Percentiles rank a stretch among this genome's conserved stretches.
phyloP scores from a whole-genome alignment of 2,329 filamentous ascomycete genomes.

The Pseudogymnoascus sp. region DNA sequence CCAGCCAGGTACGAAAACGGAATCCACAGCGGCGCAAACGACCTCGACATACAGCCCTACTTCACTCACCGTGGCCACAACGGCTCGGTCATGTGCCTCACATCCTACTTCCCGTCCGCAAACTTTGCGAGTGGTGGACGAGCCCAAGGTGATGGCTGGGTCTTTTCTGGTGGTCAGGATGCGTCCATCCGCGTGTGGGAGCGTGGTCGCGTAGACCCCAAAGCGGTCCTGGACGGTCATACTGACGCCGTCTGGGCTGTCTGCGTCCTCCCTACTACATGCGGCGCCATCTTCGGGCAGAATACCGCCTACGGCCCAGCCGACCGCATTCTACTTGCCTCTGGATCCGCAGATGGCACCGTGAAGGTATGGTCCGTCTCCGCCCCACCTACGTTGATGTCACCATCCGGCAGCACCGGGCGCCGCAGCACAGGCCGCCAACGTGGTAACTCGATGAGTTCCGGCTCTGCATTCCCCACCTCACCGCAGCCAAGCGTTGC shows the following conservation, averaged over 20 bases:
- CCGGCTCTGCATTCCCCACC: conserved; percentile 82
- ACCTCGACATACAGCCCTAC: conserved; percentile 85
- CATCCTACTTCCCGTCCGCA: conserved; percentile 77
- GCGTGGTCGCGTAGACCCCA: conserved; percentile 84
- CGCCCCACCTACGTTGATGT: conserved; percentile 75
- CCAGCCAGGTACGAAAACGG: conserved; percentile 64
- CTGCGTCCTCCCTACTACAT: conserved; percentile 78
- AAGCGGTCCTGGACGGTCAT: conserved; percentile 87
- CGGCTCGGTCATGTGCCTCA: conserved; percentile 79
- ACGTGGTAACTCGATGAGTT: conserved; percentile 86
- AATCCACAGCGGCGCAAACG: conserved; percentile 42
- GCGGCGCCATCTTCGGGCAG: conserved; percentile 71
- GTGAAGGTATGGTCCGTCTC: conserved; percentile 94
- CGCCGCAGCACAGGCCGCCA: conserved; percentile 65
- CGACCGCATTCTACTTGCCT: conserved; percentile 83
- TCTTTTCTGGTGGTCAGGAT: conserved; percentile 95
- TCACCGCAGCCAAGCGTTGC: conserved; percentile 84
- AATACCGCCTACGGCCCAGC: conserved; percentile 66
- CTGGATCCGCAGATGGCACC: conserved; percentile 81
- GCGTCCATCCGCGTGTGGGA: conserved; percentile 93
- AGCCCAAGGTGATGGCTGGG: conserved; percentile 89
- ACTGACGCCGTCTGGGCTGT: conserved; percentile 95
- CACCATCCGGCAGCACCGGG: conserved; percentile 55
- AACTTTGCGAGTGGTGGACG: conserved; percentile 85
- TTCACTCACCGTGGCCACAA: conserved; percentile 92